Percentiles rank a stretch among this genome's conserved stretches.
These are phyloP conservation scores for Calonectria hawksworthii DNA, from an alignment of 2,329 filamentous ascomycete species.

Conservation along the genomic window DNA sequence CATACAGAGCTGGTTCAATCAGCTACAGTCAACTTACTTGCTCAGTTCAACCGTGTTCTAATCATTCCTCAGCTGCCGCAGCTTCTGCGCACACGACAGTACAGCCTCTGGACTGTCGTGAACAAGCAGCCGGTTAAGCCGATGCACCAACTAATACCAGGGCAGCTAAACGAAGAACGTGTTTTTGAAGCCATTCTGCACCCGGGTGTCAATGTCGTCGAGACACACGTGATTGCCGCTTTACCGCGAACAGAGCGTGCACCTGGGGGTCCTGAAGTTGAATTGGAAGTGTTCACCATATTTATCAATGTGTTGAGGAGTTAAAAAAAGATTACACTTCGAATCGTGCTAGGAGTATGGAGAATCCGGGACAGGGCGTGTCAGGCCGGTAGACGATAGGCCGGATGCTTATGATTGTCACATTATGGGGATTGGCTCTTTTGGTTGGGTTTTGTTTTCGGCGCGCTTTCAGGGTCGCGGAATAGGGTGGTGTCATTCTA, in stretches of 20 bases:
- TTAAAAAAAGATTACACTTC: conserved; percentile 43
- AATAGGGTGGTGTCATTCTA: conserved; percentile 7
- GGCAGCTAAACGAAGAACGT: conserved; percentile 72
- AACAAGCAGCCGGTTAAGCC: conserved; percentile 75
- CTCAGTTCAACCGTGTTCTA: conserved; percentile 78
- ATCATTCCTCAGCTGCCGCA: conserved; percentile 76
- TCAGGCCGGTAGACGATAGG: neutral
- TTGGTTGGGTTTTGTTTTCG: conserved; percentile 15
- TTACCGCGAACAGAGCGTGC: conserved; percentile 72
- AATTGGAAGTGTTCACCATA: conserved; percentile 84
- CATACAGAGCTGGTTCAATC: conserved; percentile 78
- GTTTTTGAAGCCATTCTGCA: conserved; percentile 81
- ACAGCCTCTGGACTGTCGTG: conserved; percentile 81
- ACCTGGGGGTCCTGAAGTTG: conserved; percentile 72
- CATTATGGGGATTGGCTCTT: conserved; percentile 10
- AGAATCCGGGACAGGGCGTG: neutral
- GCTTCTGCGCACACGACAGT: conserved; percentile 75
- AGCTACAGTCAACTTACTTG: conserved; percentile 77
- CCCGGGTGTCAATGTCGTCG: conserved; percentile 82
- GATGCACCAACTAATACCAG: conserved; percentile 62
- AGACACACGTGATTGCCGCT: conserved; percentile 82
- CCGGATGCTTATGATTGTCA: conserved; percentile 18
- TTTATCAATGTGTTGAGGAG: conserved; percentile 77
- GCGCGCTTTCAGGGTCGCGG: conserved; percentile 14
- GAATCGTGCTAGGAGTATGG: conserved; percentile 21